Evolutionary conservation across 2,329 filamentous ascomycete species (phyloP).

Genomic region (Pseudogymnoascus sp.): DNA sequence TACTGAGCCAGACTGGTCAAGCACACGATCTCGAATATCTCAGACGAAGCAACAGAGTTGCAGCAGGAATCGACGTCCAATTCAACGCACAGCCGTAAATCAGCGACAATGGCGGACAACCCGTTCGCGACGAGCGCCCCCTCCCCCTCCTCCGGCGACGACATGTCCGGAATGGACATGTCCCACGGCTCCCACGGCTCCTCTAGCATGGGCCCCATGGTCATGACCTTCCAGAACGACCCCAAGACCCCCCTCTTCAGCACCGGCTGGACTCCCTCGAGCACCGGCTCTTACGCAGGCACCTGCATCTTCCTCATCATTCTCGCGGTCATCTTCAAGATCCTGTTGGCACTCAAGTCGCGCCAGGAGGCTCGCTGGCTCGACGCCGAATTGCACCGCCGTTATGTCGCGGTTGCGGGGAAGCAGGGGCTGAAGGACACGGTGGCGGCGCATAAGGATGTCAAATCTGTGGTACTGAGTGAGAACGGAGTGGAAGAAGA

Average conservation of each 20-base stretch:
- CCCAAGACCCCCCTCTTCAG: constrained; percentile 60
- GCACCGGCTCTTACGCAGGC: constrained; percentile 66
- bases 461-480: constrained; percentile 59
- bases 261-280: constrained; percentile 63
- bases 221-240: constrained; percentile 57
- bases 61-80: neutral
- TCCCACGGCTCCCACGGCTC: neutral
- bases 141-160: neutral
- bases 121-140: neutral
- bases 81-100: neutral
- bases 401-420: constrained; percentile 68
- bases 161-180: constrained; percentile 5
- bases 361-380: constrained; percentile 58
- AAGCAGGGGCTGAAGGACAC: constrained; percentile 44
- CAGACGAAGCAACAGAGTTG: neutral
- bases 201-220: constrained; percentile 32
- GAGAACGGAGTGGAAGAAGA: constrained; percentile 75
- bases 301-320: constrained; percentile 87
- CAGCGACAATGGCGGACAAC: neutral
- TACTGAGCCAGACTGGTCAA: neutral
- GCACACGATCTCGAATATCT: neutral
- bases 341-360: constrained; percentile 64
- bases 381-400: constrained; percentile 61
- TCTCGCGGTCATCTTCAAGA: constrained; percentile 62
- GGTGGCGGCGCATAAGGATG: constrained; percentile 33